Evolutionary conservation across 2,329 filamentous ascomycete genomes (phyloP), one percentile per base, ranked within the genome.

Genomic region (Daldinia sp.): DNA sequence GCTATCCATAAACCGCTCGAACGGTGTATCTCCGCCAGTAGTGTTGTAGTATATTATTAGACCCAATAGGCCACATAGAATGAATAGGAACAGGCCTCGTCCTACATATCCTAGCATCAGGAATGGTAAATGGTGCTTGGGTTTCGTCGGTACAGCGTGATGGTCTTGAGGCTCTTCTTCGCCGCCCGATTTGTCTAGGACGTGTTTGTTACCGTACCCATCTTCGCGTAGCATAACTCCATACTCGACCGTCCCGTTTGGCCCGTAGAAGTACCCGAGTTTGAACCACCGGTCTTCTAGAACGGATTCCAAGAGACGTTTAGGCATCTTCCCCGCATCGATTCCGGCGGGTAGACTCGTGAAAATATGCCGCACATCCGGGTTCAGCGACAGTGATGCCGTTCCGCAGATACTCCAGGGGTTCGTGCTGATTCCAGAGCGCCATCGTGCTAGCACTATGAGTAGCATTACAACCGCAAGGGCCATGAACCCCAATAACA

Each of bases 1-100:
- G 39, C 77, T 76, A 59, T 79, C 77, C 78, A 84, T 83, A 63
- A 83, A 83, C 0, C 66, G 70, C 62, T 83, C 81, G 37, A 83
- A 84, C 3, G 72, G 67, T 1, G 78, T 79, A 46, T 81, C 72
- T 13, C 73, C 75, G 0, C 75, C 75, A 0, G 78, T 80, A 41
- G 72, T 77, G 46, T 79, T 74, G 63, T 82, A 82, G 64, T 82
- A 82, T 7, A 79, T 63, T 20, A 82, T 78, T 5, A 82, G 48
- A 5, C 73, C 69, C 35, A 81, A 63, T 13, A 80, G 41, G 0
- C 75, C 74, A 5, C 72, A 74, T 3, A 79, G 53, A 2, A 79
- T 65, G 1, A 77, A 50, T 23, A 79, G 44, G 30, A 77, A 74
- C 15, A 73, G 41, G 18, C 69, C 26, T 48, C 76, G 68, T 13